These are phyloP conservation scores for Sphenostylis stenocarpa DNA, from an alignment of 306 rosid species.

Conservation along the genomic window DNA sequence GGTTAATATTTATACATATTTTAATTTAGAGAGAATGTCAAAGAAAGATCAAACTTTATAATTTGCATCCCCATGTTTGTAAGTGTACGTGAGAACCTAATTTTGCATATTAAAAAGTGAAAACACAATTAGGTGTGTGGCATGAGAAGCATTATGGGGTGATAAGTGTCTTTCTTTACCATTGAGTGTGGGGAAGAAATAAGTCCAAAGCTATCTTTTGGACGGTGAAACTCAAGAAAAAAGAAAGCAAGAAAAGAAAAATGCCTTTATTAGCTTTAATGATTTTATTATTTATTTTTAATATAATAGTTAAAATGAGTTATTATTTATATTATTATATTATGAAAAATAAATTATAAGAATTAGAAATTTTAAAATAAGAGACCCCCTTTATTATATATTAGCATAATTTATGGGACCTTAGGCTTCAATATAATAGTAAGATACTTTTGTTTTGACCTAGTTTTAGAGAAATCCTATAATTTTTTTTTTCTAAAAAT, in stretches of 20 bases:
- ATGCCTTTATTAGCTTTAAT: constrained; percentile 27
- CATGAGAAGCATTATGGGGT: not conserved
- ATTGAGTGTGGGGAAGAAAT: constrained; percentile 28
- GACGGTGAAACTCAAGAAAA: constrained; percentile 24
- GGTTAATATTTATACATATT: not conserved
- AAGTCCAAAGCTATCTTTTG: constrained; percentile 20
- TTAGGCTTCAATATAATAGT: too few relatives aligned
- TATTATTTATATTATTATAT: too few relatives aligned
- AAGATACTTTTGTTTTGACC: too few relatives aligned
- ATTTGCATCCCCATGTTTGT: constrained; percentile 24
- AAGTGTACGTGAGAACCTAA: not conserved
- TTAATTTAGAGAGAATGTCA: not conserved
- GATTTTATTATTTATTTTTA: too few relatives aligned
- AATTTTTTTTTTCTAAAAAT: too few relatives aligned
- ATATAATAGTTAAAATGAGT: too few relatives aligned
- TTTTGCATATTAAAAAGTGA: not conserved
- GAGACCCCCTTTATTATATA: too few relatives aligned
- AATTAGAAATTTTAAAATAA: too few relatives aligned
- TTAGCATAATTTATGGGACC: too few relatives aligned
- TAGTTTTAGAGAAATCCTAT: too few relatives aligned
- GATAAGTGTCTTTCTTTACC: not conserved
- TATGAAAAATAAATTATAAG: too few relatives aligned
- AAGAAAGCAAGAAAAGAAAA: not conserved
- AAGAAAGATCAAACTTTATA: constrained; percentile 28
- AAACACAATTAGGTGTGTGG: constrained; percentile 21